Percentiles rank a stretch among this genome's conserved stretches.
These are phyloP conservation scores for Mycena sanguinolenta DNA, from an alignment of 768 basidiomycete genomes.

Conservation along the genomic window DNA sequence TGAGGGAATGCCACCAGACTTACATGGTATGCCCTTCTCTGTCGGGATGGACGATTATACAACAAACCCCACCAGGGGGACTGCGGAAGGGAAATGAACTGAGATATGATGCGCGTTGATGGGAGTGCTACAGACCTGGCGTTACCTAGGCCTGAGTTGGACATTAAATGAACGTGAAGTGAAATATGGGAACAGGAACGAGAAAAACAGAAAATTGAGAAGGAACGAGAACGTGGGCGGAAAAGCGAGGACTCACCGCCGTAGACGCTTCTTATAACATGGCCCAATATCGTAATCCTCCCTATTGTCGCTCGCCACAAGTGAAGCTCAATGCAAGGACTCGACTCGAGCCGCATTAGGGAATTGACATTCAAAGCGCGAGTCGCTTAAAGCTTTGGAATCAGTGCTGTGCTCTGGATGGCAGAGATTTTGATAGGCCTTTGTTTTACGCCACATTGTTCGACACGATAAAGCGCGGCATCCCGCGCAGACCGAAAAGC, in stretches of 20 bases:
- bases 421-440: background rate
- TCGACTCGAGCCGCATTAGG: constrained; percentile 48
- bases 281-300: background rate
- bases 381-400: background rate
- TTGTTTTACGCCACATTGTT: too few species aligned
- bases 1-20: background rate
- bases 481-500: too few species aligned
- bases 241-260: background rate
- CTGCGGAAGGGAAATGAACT: background rate
- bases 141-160: background rate
- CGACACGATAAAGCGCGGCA: too few species aligned
- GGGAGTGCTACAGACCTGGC: background rate
- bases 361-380: constrained; percentile 70
- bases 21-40: background rate
- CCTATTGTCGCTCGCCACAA: background rate
- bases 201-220: background rate
- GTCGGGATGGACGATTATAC: background rate
- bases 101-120: too few species aligned
- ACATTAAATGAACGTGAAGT: constrained; percentile 7
- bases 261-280: background rate
- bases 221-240: background rate
- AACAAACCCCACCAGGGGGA: constrained; percentile 20
- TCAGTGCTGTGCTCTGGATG: background rate
- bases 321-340: background rate
- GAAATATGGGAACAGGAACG: too few species aligned